Conservation (phyloP, 495 filamentous ascomycete genomes). For the Xylaria cubensis region DNA sequence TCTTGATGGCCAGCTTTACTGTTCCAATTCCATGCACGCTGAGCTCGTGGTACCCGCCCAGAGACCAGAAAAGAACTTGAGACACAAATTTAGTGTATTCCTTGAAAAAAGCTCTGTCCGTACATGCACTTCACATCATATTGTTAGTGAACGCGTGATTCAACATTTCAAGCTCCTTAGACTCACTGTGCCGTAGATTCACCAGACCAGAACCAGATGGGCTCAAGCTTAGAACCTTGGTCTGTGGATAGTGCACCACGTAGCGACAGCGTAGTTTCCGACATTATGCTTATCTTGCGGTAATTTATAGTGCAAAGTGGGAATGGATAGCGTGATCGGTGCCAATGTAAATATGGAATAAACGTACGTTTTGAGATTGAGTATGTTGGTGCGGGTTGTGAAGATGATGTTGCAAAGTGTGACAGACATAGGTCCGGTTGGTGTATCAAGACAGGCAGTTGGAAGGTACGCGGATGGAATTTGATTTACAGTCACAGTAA, state of each 20-base stretch:
- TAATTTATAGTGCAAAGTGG: not conserved
- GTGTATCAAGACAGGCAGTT: not conserved
- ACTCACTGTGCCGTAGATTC: constrained; percentile 2
- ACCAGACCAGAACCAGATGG: not conserved
- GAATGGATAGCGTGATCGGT: not conserved
- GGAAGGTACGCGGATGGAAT: not conserved
- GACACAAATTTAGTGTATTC: not conserved
- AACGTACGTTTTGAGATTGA: not conserved
- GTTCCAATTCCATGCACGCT: not conserved
- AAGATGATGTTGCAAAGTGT: not conserved
- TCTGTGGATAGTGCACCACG: not conserved
- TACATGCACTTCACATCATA: not conserved
- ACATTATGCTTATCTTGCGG: not conserved
- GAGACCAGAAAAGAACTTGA: not conserved
- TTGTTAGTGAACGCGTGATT: not conserved
- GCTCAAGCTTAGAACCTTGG: not conserved
- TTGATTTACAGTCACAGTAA: not conserved
- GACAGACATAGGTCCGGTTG: too few species aligned
- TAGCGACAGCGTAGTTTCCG: not conserved
- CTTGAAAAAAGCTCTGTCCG: not conserved
- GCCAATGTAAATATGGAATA: not conserved
- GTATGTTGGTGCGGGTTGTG: not conserved
- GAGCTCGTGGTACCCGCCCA: not conserved
- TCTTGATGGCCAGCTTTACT: not conserved
- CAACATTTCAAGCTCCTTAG: not conserved